A percentile compares a stretch with the other conserved stretches of the same genome.
phyloP scores from a whole-genome alignment of 2,329 filamentous ascomycete species.

The Neospermospora avenae region DNA sequence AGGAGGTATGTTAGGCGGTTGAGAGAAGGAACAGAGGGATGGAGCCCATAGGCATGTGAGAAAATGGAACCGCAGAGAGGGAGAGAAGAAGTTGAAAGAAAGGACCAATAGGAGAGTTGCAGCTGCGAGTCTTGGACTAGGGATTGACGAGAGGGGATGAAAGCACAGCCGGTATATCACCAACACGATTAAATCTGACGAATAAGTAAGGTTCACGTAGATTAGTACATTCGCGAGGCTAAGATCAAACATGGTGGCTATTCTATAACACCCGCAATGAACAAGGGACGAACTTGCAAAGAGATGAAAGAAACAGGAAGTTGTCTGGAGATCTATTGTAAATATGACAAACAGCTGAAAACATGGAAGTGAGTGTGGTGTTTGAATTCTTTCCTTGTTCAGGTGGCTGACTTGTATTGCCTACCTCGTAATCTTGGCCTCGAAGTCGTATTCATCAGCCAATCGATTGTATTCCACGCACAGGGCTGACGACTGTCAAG shows the following conservation, averaged over 20 bases:
- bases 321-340: too few species aligned
- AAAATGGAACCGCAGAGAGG: background rate
- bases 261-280: background rate
- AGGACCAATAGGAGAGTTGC: background rate
- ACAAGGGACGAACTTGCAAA: background rate
- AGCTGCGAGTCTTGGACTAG: background rate
- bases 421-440: too few species aligned
- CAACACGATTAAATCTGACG: background rate
- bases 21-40: too few species aligned
- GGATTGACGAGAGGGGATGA: background rate
- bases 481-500: too few species aligned
- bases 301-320: too few species aligned
- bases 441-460: too few species aligned
- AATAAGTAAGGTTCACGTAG: background rate
- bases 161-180: background rate
- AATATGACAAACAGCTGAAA: too few species aligned
- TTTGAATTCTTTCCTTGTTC: too few species aligned
- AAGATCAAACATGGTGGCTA: background rate
- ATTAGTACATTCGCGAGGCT: background rate
- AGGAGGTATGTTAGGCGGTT: background rate
- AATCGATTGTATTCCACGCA: too few species aligned
- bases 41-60: too few species aligned
- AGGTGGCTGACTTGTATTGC: too few species aligned
- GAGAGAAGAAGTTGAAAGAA: background rate
- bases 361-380: too few species aligned